These are phyloP conservation scores for Prunus salicina DNA, from an alignment of 306 rosid species.

Conservation along the genomic window DNA sequence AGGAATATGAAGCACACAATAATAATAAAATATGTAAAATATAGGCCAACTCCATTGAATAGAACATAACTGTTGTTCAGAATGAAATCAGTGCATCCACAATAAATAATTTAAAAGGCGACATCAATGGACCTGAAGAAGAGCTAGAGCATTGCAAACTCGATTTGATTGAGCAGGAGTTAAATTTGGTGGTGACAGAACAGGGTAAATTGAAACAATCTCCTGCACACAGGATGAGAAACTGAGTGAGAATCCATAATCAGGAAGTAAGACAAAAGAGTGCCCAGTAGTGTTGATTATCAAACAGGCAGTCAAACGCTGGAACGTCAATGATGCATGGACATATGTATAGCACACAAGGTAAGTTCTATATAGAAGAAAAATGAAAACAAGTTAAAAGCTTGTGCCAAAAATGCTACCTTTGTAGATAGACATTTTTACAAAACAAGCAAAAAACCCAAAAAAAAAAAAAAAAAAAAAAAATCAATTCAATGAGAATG, in stretches of 20 bases:
- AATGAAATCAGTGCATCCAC: neutral
- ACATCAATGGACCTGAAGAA: slow-evolving; percentile 70
- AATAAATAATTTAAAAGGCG: neutral
- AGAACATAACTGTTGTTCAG: neutral
- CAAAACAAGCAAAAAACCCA: neutral
- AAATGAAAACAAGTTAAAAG: neutral
- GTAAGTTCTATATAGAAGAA: neutral
- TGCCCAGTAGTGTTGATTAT: neutral
- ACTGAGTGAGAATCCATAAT: neutral
- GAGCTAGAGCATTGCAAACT: slow-evolving; percentile 87
- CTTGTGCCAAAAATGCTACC: neutral
- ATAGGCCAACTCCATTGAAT: neutral
- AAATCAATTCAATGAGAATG: slow-evolving; percentile 1
- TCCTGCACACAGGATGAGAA: slow-evolving; percentile 44
- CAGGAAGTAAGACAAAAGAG: neutral
- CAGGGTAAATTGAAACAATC: slow-evolving; percentile 72
- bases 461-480: neutral
- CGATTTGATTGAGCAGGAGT: slow-evolving; percentile 74
- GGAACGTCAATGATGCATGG: neutral
- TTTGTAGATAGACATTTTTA: neutral
- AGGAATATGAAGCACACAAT: slow-evolving; percentile 13
- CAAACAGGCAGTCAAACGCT: slow-evolving; percentile 3
- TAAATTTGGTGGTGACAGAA: slow-evolving; percentile 68
- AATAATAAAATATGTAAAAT: neutral
- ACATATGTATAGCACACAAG: neutral